phyloP scores from a whole-genome alignment of 164 flowering plant genomes.

The Tetrastigma voinierianum region DNA sequence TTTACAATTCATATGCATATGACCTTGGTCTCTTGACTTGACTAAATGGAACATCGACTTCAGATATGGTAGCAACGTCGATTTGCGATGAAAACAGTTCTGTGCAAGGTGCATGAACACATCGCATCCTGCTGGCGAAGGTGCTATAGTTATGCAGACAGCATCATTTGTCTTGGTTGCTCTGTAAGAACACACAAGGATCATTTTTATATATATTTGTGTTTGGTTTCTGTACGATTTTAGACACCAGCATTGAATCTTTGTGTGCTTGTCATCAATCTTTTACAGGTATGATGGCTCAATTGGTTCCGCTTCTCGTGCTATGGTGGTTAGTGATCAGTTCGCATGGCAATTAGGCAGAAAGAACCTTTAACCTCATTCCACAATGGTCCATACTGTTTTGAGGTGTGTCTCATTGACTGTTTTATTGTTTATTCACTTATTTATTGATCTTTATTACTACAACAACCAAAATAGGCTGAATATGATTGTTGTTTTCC shows the following conservation, averaged over 20 bases:
- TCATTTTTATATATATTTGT: not conserved
- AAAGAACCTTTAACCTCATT: conserved; percentile 37
- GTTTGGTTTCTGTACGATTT: not conserved
- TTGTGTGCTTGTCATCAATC: not conserved
- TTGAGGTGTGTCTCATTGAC: too few species aligned
- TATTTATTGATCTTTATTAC: too few species aligned
- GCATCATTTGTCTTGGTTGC: conserved; percentile 73
- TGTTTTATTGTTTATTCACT: too few species aligned
- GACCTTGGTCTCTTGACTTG: too few species aligned
- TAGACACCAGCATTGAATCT: too few species aligned
- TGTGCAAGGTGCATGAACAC: conserved; percentile 83
- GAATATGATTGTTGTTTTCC: too few species aligned
- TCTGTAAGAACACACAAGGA: conserved; percentile 43
- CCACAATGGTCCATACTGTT: not conserved
- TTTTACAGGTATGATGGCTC: conserved; percentile 80
- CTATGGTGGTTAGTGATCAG: conserved; percentile 79
- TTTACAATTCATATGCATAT: too few species aligned
- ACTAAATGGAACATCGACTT: conserved; percentile 3
- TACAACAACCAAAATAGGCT: too few species aligned
- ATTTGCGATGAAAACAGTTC: conserved; percentile 86
- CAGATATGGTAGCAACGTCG: conserved; percentile 89
- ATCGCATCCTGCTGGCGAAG: conserved; percentile 80
- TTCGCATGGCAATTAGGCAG: conserved; percentile 57
- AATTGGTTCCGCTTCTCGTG: conserved; percentile 80
- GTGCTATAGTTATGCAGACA: conserved; percentile 84